Evolutionary conservation across 495 filamentous ascomycete genomes (phyloP), one percentile per base, ranked within the genome.

Genomic region (Paragyromitra xinjiangensis): DNA sequence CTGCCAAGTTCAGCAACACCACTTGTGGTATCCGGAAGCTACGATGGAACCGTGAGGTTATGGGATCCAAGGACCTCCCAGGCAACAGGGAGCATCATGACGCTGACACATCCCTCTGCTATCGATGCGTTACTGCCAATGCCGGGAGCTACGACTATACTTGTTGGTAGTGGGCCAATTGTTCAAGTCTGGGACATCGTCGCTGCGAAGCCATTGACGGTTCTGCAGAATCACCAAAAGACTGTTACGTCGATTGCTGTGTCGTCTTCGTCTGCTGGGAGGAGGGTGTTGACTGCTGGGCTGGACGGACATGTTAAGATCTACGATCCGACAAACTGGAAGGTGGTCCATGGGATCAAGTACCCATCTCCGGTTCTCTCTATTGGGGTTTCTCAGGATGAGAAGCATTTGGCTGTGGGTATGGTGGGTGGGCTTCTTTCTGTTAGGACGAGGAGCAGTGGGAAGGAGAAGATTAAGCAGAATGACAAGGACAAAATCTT

Each of bases 291-390:
- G 72, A 93, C 89, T 82, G 96, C 93, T 83, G 92, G 90, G 16
- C 86, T 99, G 42, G 95, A 99, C 83, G 96, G 96, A 14, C 95
- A 98, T 82, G 88, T 99, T 84, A 99, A 99, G 85, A 88, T 98
- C 48, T 97, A 95, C 77, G 95, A 98, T 84, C 95, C 94, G 1
- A 89, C 89, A 0, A 89, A 87, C 37, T 99, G 96, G 96, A 95
- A 97, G 81, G 90, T 98, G 5, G 94, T 97, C 3, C 90, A 92
- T 37, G 94, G 93, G 45, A 90, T 92, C 64, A 98, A 98, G 83
- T 99, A 98, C 84, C 91, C 93, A 0, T 90, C 91, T 0, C 95
- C 96, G 0, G 91, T 99, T 73, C 88, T 98, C 1, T 92, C 94
- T 2, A 86, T 98, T 65, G 87, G 86, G 71, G 91, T 95, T 66